Conservation (phyloP, 2,329 filamentous ascomycete genomes). For the Blumeria hordei region DNA sequence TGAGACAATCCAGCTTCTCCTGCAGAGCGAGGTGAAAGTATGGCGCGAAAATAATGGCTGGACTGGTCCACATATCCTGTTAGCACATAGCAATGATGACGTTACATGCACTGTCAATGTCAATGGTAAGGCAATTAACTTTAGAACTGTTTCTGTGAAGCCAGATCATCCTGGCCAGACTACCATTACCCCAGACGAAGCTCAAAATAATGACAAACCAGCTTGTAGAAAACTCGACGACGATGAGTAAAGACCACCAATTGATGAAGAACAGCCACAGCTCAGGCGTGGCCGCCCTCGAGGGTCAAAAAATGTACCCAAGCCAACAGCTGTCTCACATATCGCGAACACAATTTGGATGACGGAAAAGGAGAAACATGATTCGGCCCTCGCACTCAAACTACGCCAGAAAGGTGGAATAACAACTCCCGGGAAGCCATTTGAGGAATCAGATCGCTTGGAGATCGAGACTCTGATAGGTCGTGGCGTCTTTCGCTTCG, state of each 20-base stretch:
- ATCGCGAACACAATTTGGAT: neutral
- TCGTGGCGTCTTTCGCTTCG: neutral
- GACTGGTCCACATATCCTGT: neutral
- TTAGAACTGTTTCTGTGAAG: neutral
- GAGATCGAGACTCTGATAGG: neutral
- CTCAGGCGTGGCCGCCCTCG: neutral
- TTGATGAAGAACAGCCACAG: neutral
- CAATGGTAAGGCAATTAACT: neutral
- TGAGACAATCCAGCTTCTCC: neutral
- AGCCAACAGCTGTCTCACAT: neutral
- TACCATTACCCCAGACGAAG: neutral
- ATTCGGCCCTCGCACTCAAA: neutral
- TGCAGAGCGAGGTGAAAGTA: neutral
- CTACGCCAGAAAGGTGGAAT: neutral
- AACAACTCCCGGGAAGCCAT: neutral
- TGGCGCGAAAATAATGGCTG: neutral
- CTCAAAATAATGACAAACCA: neutral
- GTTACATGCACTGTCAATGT: neutral
- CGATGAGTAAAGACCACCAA: neutral
- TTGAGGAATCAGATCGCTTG: neutral
- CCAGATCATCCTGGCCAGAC: neutral
- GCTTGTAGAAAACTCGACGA: neutral
- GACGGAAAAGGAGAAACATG: neutral
- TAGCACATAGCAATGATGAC: neutral
- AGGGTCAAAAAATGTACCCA: neutral